Evolutionary conservation across 805 yeast species (phyloP), one percentile per base, ranked within the genome.

Genomic region (Pichia gijzeniarum): DNA sequence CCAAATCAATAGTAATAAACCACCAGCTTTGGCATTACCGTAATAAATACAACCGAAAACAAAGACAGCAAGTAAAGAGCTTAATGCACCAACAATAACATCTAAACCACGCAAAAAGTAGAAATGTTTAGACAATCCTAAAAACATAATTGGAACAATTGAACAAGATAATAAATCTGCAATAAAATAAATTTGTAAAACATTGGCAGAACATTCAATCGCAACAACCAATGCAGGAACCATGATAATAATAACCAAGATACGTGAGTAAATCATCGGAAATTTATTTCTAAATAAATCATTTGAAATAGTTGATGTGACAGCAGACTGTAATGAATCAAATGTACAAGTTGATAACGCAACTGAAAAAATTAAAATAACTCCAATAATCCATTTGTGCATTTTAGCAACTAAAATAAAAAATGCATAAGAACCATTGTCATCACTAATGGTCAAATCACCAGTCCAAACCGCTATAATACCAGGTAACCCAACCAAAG

Each of bases 401-500:
- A 89, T 77, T 47, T 78, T 69, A 16, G 79, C 68, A 49, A 90
- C 68, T 48, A 90, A 69, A 50, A 83, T 68, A 68, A 77, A 90
- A 54, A 90, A 83, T 0, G 93, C 85, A 51, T 79, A 76, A 38
- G 72, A 71, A 1, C 93, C 85, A 33, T 74, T 70, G 3, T 65
- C 76, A 55, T 76, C 81, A 37, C 62, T 64, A 21, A 76, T 74
- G 8, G 69, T 64, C 48, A 80, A 61, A 53, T 76, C 77, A 1
- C 91, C 91, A 0, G 90, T 77, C 97, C 97, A 90, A 17, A 87
- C 96, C 3, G 95, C 96, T 40, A 89, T 62, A 51, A 90, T 73
- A 10, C 97, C 97, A 2, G 95, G 77, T 41, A 80, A 70, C 18
- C 97, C 98, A 37, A 83, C 79, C 40, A 88, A 70, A 0, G 85